Evolutionary conservation across 2,329 filamentous ascomycete species (phyloP).

Genomic region (Amauroascus niger): DNA sequence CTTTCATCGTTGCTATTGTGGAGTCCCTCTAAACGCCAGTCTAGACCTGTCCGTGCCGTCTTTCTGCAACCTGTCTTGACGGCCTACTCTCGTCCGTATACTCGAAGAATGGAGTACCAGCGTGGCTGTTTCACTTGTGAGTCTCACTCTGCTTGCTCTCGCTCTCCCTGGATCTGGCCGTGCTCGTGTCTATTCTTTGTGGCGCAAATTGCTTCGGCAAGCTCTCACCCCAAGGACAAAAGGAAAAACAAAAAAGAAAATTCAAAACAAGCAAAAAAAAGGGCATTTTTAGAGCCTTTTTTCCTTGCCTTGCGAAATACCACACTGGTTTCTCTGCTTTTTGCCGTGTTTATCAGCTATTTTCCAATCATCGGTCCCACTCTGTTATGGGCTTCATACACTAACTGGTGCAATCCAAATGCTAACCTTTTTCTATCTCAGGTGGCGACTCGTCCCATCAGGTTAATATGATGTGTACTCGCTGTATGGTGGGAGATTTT

Average conservation of each 20-base stretch:
- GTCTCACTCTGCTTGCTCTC: conserved; percentile 24
- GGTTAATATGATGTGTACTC: conserved; percentile 46
- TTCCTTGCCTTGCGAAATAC: background rate
- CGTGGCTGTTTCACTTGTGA: conserved; percentile 53
- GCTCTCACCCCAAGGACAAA: background rate
- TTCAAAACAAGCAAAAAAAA: too few species aligned
- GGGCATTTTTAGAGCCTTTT: too few species aligned
- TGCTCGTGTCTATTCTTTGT: background rate
- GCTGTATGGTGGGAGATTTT: conserved; percentile 15
- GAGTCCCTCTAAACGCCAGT: background rate
- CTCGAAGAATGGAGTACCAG: conserved; percentile 41
- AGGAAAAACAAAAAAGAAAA: background rate
- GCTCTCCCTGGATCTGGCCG: background rate
- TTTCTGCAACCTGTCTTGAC: too few species aligned
- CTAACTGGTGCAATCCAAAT: background rate
- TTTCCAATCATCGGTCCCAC: background rate
- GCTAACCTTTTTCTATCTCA: conserved; percentile 33
- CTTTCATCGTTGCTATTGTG: conserved; percentile 4
- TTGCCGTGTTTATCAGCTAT: background rate
- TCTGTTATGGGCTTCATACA: background rate
- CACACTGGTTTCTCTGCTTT: background rate
- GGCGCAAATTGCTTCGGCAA: background rate
- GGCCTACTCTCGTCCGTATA: background rate
- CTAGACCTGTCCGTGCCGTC: conserved; percentile 9
- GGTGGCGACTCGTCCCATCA: conserved; percentile 66